Base-by-base conservation (phyloP, 176 grass and related monocot species). In the Musa troglodytarum region DNA sequence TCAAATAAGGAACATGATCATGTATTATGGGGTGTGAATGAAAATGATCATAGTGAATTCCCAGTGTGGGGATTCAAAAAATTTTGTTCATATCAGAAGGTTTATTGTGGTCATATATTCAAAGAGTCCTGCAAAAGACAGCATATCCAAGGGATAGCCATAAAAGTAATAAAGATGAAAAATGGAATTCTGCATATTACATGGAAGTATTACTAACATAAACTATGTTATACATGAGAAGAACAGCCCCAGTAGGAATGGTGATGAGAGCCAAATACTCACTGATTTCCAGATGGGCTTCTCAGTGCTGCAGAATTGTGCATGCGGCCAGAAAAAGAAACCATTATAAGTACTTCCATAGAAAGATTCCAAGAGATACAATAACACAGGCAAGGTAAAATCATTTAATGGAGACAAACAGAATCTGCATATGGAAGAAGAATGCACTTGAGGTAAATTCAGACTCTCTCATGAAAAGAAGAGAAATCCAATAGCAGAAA, bases 271-370 rank as follows among this genome's bases (percentile, higher is more conserved):
- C 8, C 19, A 58, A 80, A 75, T 49, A 99, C 95, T 93, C 84
- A 98, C 95, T 74, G 90, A 99, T 75, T 83, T 89, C 95, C 95
- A 99, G 9, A 78, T 70, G 65, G 95, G 95, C 84, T 69, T 91
- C 12, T 84, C 78, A 10, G 95, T 99, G 26, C 95, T 99, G 88
- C 65, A 81, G 51, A 49, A 80, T 61, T 53, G 53, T 66, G 76
- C 73, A 16, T 50, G 22, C 11, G 26, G 70, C 75, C 65, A 52
- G 20, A 59, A 24, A 71, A 64, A 54, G 15, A 78, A 69, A 53
- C 2, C 43, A 65, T 23, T 63, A 82, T 53, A 64, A 43, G 72
- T 67, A 78, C 52, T 50, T 50, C 24, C 11, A 23, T 65, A 29
- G 34, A 24, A 74, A 82, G 11, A 71, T 63, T 29, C 50, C 22